phyloP scores from a whole-genome alignment of 73 alveolate species.

The Paramecium bursaria region DNA sequence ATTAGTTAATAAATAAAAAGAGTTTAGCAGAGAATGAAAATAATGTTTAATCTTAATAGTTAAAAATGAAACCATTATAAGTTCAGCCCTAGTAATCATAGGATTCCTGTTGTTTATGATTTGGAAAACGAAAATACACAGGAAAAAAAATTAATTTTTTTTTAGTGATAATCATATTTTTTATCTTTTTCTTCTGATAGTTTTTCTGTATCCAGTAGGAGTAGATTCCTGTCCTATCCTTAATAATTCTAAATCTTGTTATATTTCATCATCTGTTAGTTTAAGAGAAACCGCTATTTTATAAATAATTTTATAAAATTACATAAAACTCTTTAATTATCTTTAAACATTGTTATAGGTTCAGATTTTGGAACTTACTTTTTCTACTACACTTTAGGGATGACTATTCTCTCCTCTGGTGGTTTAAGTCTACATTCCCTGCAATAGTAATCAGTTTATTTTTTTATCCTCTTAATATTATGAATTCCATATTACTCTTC shows the following conservation, averaged over 20 bases:
- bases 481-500: background rate
- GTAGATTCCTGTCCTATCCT: background rate
- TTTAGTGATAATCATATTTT: too few species aligned
- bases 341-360: too few species aligned
- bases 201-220: background rate
- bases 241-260: background rate
- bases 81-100: too few species aligned
- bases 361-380: too few species aligned
- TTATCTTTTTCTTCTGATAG: background rate
- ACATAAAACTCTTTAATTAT: too few species aligned
- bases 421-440: background rate
- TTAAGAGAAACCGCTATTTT: too few species aligned
- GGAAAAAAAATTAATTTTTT: too few species aligned
- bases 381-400: background rate
- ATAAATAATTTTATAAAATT: too few species aligned
- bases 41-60: background rate
- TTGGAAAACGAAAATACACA: too few species aligned
- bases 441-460: background rate
- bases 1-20: conserved; percentile 71
- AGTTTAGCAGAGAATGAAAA: conserved; percentile 47
- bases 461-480: background rate
- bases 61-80: background rate
- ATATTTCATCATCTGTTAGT: background rate
- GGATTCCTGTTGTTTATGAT: conserved; percentile 53
- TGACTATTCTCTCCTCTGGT: background rate